These are phyloP conservation scores for Thelephora ganbajun DNA, from an alignment of 768 basidiomycete species.

Conservation along the genomic window DNA sequence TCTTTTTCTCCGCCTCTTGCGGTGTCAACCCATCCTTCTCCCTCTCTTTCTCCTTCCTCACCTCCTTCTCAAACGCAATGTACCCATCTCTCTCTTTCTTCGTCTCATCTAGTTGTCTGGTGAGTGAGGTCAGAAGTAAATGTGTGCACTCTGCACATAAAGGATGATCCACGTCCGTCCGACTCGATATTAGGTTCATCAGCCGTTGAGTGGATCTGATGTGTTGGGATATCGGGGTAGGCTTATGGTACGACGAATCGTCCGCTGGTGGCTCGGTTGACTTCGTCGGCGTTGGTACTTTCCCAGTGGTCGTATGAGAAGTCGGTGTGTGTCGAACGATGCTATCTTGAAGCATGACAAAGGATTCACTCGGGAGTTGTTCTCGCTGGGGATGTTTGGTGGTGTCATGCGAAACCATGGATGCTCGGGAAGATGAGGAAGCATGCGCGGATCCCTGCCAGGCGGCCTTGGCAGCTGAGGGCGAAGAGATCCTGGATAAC, in stretches of 20 bases:
- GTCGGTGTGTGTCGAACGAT: slow-evolving; percentile 58
- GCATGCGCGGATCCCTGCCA: slow-evolving; percentile 46
- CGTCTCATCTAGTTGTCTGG: slow-evolving; percentile 76
- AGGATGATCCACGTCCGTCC: slow-evolving; percentile 81
- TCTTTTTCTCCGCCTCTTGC: slow-evolving; percentile 59
- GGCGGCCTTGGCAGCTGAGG: slow-evolving; percentile 40
- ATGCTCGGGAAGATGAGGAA: slow-evolving; percentile 15
- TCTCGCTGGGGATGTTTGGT: slow-evolving; percentile 47
- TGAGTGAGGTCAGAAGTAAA: slow-evolving; percentile 59
- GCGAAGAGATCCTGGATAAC: slow-evolving; percentile 30
- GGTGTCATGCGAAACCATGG: slow-evolving; percentile 37
- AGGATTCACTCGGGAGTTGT: slow-evolving; percentile 70
- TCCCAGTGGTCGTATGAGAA: slow-evolving; percentile 12
- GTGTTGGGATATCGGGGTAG: slow-evolving; percentile 67
- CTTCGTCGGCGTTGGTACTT: slow-evolving; percentile 6
- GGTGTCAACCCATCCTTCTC: slow-evolving; percentile 44
- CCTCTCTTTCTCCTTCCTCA: slow-evolving; percentile 67
- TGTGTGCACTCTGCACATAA: slow-evolving; percentile 92
- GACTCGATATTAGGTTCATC: slow-evolving; percentile 63
- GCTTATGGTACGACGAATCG: slow-evolving; percentile 41
- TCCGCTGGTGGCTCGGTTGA: slow-evolving; percentile 16
- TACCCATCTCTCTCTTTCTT: slow-evolving; percentile 89
- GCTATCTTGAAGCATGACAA: slow-evolving; percentile 82
- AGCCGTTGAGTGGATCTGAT: slow-evolving; percentile 62
- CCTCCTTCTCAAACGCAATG: slow-evolving; percentile 82